phyloP scores from a whole-genome alignment of 768 basidiomycete species.

The Hericium alpestre region DNA sequence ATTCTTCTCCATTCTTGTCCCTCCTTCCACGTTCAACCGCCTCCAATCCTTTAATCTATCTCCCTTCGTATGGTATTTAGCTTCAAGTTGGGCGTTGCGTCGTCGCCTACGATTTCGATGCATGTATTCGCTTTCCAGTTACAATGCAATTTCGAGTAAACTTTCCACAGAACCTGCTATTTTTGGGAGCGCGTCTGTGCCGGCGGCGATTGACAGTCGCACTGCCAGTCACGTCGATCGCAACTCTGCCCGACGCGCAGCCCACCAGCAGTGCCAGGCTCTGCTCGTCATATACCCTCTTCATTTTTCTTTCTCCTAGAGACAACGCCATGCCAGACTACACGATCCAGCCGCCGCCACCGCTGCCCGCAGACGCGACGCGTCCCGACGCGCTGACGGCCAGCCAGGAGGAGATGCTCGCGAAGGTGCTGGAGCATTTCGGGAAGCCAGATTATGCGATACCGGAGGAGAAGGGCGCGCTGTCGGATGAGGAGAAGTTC shows the following conservation, averaged over 20 bases:
- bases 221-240: too few relatives aligned
- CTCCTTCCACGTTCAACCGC: neutral
- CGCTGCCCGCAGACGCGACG: neutral
- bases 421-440: constrained; percentile 53
- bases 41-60: neutral
- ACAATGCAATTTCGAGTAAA: neutral
- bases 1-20: neutral
- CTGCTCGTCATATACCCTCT: neutral
- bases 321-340: constrained; percentile 2
- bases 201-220: neutral
- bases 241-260: neutral
- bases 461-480: constrained; percentile 31
- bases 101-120: neutral
- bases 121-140: neutral
- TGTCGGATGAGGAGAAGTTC: constrained; percentile 62
- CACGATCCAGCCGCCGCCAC: constrained; percentile 4
- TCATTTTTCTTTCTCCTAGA: neutral
- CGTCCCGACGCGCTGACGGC: constrained; percentile 25
- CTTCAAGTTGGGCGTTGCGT: neutral
- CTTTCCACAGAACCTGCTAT: neutral
- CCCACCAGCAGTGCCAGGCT: neutral
- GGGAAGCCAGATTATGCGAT: constrained; percentile 38
- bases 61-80: neutral
- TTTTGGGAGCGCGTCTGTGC: neutral
- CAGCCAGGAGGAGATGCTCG: constrained; percentile 38